These are phyloP conservation scores for Claviceps fusiformis DNA, from an alignment of 2,329 filamentous ascomycete genomes.

Conservation along the genomic window DNA sequence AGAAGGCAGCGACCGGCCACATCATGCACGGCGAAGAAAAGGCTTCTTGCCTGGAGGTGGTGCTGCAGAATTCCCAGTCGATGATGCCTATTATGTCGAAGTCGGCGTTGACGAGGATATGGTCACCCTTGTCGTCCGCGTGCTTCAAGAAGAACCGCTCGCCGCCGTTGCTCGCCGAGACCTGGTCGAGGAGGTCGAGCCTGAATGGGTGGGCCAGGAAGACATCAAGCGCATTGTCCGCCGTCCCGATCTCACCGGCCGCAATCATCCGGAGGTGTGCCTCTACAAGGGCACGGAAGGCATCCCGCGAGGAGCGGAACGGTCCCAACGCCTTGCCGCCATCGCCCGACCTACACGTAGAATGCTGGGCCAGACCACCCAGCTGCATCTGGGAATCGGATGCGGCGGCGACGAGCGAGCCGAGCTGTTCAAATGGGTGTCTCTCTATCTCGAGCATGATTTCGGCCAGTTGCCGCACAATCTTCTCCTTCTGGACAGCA, in stretches of 20 bases:
- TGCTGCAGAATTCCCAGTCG: conserved; percentile 11
- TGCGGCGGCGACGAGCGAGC: conserved; percentile 10
- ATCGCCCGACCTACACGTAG: background rate
- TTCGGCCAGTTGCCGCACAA: conserved; percentile 18
- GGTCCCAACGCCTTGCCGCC: conserved; percentile 9
- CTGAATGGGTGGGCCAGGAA: background rate
- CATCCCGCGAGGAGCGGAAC: conserved; percentile 13
- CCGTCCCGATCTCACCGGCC: background rate
- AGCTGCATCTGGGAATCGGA: background rate
- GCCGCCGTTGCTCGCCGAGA: too few relatives aligned
- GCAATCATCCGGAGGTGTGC: conserved; percentile 13
- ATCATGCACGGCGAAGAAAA: conserved; percentile 22
- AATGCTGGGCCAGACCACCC: background rate
- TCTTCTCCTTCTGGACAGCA: conserved; percentile 14
- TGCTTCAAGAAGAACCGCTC: too few relatives aligned
- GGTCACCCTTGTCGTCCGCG: too few relatives aligned
- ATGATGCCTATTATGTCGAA: background rate
- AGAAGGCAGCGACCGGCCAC: conserved; percentile 15
- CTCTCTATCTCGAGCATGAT: conserved; percentile 19
- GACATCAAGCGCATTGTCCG: background rate
- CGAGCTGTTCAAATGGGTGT: conserved; percentile 16
- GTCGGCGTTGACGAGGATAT: too few relatives aligned
- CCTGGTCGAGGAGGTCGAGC: background rate
- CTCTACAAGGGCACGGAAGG: conserved; percentile 7
- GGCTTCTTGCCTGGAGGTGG: conserved; percentile 15